phyloP scores from a whole-genome alignment of 108 stramenopile genomes.

The Fistulifera solaris region DNA sequence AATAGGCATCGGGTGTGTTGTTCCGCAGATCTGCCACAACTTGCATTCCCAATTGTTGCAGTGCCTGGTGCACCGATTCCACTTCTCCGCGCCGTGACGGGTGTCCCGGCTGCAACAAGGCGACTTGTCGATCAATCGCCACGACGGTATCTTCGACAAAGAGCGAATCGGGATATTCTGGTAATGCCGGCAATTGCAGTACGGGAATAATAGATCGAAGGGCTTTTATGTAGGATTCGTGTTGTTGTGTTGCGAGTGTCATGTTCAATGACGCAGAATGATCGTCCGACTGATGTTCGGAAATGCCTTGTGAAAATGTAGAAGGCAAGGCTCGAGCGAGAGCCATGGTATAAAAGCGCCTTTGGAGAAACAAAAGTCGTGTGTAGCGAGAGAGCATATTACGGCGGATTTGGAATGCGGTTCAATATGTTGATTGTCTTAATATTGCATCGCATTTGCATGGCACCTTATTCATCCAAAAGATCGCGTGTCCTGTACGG shows the following conservation, averaged over 20 bases:
- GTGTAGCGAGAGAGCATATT: too few species aligned
- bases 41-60: constrained; percentile 26
- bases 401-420: too few species aligned
- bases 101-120: constrained; percentile 42
- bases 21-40: constrained; percentile 40
- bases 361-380: constrained; percentile 3
- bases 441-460: too few species aligned
- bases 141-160: constrained; percentile 76
- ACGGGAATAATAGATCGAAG: constrained; percentile 11
- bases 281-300: constrained; percentile 13
- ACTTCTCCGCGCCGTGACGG: constrained; percentile 49
- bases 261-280: constrained; percentile 10
- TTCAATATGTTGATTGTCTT: too few species aligned
- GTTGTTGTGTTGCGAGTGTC: constrained; percentile 25
- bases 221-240: constrained; percentile 24
- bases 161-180: constrained; percentile 42
- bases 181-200: constrained; percentile 34
- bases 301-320: constrained; percentile 40
- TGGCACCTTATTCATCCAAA: too few species aligned
- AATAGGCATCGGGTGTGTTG: constrained; percentile 7
- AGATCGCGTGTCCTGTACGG: too few species aligned
- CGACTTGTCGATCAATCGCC: constrained; percentile 33
- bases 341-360: constrained; percentile 22
- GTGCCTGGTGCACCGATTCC: constrained; percentile 26
- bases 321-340: constrained; percentile 38